These are phyloP conservation scores for Calonectria pauciramosa DNA, from an alignment of 2,329 filamentous ascomycete genomes.

Conservation along the genomic window DNA sequence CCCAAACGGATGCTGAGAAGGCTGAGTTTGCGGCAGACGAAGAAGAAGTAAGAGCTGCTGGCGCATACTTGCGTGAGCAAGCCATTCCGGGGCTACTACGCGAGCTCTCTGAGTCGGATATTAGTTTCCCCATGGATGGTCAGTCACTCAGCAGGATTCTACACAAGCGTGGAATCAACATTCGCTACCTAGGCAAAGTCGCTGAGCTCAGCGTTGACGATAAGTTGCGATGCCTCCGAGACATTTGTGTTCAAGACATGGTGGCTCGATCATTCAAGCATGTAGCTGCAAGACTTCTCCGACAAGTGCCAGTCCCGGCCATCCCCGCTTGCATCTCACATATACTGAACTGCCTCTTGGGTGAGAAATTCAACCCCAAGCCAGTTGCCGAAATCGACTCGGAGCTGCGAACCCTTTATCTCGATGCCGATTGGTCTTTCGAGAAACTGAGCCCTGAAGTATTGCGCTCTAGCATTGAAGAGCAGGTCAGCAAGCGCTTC, in stretches of 20 bases:
- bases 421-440: conserved; percentile 86
- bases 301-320: conserved; percentile 83
- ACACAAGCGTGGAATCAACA: conserved; percentile 97
- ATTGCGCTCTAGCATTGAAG: conserved; percentile 77
- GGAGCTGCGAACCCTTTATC: conserved; percentile 80
- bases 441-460: conserved; percentile 81
- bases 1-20: conserved; percentile 93
- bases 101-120: conserved; percentile 91
- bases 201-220: conserved; percentile 78
- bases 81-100: conserved; percentile 88
- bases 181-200: conserved; percentile 93
- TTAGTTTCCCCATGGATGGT: conserved; percentile 99
- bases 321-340: conserved; percentile 86
- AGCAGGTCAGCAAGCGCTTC: conserved; percentile 81
- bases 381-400: conserved; percentile 84
- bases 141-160: conserved; percentile 88
- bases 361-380: conserved; percentile 79
- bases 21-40: conserved; percentile 86
- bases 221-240: conserved; percentile 82
- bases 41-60: conserved; percentile 87
- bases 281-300: conserved; percentile 82
- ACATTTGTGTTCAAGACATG: conserved; percentile 91
- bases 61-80: conserved; percentile 80
- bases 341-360: conserved; percentile 93
- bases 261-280: conserved; percentile 97